Conservation (phyloP, 768 basidiomycete species). For the Lactarius trivialis region DNA sequence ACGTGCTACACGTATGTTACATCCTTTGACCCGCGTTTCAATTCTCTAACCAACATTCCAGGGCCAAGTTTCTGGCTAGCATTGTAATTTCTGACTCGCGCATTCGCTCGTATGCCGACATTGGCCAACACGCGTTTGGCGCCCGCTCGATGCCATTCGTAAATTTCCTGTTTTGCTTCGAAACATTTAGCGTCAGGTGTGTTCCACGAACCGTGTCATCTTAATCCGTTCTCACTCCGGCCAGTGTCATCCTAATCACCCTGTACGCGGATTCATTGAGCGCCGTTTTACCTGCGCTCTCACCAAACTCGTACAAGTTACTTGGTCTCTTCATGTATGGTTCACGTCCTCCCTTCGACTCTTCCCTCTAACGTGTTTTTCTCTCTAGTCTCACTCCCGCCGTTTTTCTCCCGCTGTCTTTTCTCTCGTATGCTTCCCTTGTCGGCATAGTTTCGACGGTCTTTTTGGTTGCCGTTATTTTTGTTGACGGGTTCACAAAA, state of each 20-base stretch:
- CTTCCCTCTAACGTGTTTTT: background rate
- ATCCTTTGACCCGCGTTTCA: background rate
- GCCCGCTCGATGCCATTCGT: slow-evolving; percentile 57
- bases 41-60: slow-evolving; percentile 28
- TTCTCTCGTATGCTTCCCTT: slow-evolving; percentile 85
- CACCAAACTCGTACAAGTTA: slow-evolving; percentile 67
- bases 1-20: slow-evolving; percentile 82
- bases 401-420: slow-evolving; percentile 75
- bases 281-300: slow-evolving; percentile 59
- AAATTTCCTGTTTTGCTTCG: slow-evolving; percentile 73
- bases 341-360: slow-evolving; percentile 5
- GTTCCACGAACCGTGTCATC: slow-evolving; percentile 14
- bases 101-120: slow-evolving; percentile 81
- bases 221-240: background rate
- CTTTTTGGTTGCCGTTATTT: slow-evolving; percentile 65
- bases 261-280: slow-evolving; percentile 84
- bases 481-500: slow-evolving; percentile 79
- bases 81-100: slow-evolving; percentile 65
- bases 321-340: slow-evolving; percentile 66
- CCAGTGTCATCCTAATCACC: slow-evolving; percentile 80
- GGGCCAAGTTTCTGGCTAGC: slow-evolving; percentile 79
- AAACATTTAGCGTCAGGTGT: slow-evolving; percentile 78
- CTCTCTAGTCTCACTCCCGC: slow-evolving; percentile 67
- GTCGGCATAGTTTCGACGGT: slow-evolving; percentile 77
- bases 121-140: slow-evolving; percentile 86